phyloP scores from a whole-genome alignment of 2,329 filamentous ascomycete genomes.

The Camptophora hylomeconis region DNA sequence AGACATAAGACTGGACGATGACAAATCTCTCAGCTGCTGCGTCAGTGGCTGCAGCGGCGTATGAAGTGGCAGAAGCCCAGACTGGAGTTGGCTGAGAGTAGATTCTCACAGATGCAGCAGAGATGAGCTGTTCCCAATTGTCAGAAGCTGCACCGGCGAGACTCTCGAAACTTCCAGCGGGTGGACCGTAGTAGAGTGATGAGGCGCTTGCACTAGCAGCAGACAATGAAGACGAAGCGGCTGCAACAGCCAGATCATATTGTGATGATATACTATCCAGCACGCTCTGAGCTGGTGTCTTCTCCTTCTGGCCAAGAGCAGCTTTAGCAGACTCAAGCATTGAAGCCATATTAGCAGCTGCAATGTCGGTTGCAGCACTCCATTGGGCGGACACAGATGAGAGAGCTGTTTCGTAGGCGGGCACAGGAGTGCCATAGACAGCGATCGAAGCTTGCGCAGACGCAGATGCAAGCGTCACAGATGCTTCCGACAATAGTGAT shows the following conservation, averaged over 20 bases:
- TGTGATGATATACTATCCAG: constrained; percentile 32
- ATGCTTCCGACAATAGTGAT: constrained; percentile 31
- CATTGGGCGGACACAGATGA: constrained; percentile 25
- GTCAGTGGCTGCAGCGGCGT: constrained; percentile 50
- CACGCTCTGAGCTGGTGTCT: constrained; percentile 26
- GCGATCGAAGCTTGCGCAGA: constrained; percentile 21
- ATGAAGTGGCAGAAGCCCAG: constrained; percentile 38
- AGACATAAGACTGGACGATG: constrained; percentile 57
- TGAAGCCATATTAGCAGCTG: constrained; percentile 20
- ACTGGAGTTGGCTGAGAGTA: constrained; percentile 41
- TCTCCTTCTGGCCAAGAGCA: constrained; percentile 21
- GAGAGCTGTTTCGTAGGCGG: constrained; percentile 24
- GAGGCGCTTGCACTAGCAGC: constrained; percentile 28
- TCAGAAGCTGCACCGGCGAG: constrained; percentile 43
- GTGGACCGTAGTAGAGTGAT: constrained; percentile 31
- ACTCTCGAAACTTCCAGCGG: constrained; percentile 31
- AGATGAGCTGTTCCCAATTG: constrained; percentile 52
- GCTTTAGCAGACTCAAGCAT: constrained; percentile 29
- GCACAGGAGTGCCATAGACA: constrained; percentile 20
- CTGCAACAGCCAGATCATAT: constrained; percentile 31
- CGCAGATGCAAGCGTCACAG: constrained; percentile 26
- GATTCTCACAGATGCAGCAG: constrained; percentile 53
- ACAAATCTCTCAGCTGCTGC: constrained; percentile 52
- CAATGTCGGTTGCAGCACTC: constrained; percentile 23
- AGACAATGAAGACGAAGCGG: constrained; percentile 30